Conservation (phyloP, 768 basidiomycete species). For the Boletus insuetus region DNA sequence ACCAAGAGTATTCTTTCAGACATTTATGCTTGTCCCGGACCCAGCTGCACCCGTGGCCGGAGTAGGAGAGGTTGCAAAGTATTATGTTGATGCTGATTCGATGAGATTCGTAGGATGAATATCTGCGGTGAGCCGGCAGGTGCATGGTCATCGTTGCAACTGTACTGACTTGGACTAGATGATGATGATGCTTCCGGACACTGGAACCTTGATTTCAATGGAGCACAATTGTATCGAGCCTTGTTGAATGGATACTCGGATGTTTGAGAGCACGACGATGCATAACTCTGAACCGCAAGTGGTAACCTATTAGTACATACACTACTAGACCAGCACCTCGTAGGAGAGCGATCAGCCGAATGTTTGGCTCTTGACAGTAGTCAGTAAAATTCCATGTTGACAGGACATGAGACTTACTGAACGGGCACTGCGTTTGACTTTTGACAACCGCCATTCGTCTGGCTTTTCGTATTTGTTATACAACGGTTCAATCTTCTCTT, state of each 20-base stretch:
- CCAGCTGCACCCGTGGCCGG: conserved; percentile 59
- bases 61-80: conserved; percentile 74
- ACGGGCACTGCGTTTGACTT: conserved; percentile 86
- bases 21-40: conserved; percentile 82
- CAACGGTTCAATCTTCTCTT: conserved; percentile 96
- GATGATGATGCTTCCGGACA: background rate
- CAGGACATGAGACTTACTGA: conserved; percentile 48
- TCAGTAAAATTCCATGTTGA: conserved; percentile 11
- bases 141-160: background rate
- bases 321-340: background rate
- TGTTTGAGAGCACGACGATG: background rate
- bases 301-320: conserved; percentile 12
- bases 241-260: too few relatives aligned
- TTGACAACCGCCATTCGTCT: conserved; percentile 92
- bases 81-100: conserved; percentile 76
- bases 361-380: conserved; percentile 68
- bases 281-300: background rate
- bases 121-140: background rate
- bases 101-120: conserved; percentile 76
- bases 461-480: conserved; percentile 95
- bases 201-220: background rate
- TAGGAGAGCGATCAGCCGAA: conserved; percentile 58
- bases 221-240: background rate
- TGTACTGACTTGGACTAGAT: background rate
- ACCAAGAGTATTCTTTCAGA: conserved; percentile 83